phyloP scores from a whole-genome alignment of 345 rosid species.

The Carallia brachiata region DNA sequence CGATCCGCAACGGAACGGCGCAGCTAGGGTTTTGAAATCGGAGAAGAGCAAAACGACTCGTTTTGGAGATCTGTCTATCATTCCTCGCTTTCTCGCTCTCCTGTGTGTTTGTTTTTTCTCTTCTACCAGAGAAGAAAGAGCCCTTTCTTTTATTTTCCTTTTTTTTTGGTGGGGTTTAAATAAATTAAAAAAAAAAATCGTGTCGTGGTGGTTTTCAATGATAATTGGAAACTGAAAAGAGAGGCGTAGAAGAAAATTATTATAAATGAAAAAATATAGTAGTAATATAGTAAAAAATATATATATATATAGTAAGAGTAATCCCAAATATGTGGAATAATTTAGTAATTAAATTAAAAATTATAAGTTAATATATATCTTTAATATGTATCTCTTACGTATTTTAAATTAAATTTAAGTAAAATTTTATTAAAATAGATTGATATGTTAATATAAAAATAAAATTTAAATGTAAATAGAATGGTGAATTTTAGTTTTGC shows the following conservation, averaged over 20 bases:
- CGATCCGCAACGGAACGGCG: constrained; percentile 1
- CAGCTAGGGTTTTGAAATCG: constrained; percentile 3
- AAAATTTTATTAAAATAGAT: too few relatives aligned
- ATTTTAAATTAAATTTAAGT: too few relatives aligned
- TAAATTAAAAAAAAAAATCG: not conserved
- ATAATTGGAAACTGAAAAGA: not conserved
- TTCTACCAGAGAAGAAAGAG: not conserved
- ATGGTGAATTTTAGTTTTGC: constrained; percentile 5
- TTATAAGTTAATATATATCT: too few relatives aligned
- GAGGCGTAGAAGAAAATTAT: not conserved
- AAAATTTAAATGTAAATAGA: constrained; percentile 46
- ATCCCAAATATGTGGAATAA: too few relatives aligned
- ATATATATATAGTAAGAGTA: too few relatives aligned
- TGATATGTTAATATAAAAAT: constrained; percentile 14
- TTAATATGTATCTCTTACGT: too few relatives aligned
- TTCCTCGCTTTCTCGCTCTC: constrained; percentile 18
- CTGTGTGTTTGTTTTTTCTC: not conserved
- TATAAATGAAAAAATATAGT: too few relatives aligned
- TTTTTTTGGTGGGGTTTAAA: not conserved
- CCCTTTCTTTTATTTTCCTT: not conserved
- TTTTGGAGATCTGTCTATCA: constrained; percentile 31
- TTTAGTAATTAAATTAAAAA: too few relatives aligned
- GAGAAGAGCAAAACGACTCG: constrained; percentile 17
- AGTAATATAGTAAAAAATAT: too few relatives aligned
- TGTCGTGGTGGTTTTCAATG: not conserved